Evolutionary conservation across 352 stramenopile genomes (phyloP).

Genomic region (Pythium rishiriense): DNA sequence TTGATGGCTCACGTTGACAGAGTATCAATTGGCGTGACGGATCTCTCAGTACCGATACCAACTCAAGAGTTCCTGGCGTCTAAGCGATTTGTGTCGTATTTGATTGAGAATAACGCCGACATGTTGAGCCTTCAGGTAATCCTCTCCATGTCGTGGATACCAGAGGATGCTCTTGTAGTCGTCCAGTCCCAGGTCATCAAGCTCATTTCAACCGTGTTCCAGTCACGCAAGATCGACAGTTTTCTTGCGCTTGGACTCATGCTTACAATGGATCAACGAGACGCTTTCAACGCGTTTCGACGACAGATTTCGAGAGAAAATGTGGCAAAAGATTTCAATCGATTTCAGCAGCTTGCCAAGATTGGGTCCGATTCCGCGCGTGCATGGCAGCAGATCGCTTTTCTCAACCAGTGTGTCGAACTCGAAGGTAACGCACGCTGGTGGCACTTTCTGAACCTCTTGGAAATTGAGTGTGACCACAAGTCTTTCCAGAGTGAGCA

Average conservation of each 20-base stretch:
- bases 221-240: conserved; percentile 71
- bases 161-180: conserved; percentile 50
- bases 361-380: conserved; percentile 73
- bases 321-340: conserved; percentile 77
- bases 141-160: conserved; percentile 56
- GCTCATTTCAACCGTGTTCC: conserved; percentile 68
- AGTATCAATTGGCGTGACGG: conserved; percentile 20
- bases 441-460: conserved; percentile 80
- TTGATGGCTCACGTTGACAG: conserved; percentile 24
- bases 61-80: conserved; percentile 50
- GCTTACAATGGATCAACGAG: conserved; percentile 74
- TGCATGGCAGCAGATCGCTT: conserved; percentile 79
- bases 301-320: conserved; percentile 81
- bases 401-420: conserved; percentile 79
- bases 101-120: conserved; percentile 64
- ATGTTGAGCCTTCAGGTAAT: conserved; percentile 67
- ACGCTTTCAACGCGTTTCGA: conserved; percentile 70
- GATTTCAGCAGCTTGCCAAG: conserved; percentile 74
- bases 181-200: conserved; percentile 52
- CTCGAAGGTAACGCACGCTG: conserved; percentile 80
- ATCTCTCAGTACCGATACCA: conserved; percentile 13
- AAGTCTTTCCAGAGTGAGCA: conserved; percentile 75
- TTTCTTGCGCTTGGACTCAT: conserved; percentile 68
- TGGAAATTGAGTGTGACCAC: conserved; percentile 77
- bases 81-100: conserved; percentile 67